Conservation (phyloP, 1,139 yeast species). For the Debaryomyces psychrophilus region DNA sequence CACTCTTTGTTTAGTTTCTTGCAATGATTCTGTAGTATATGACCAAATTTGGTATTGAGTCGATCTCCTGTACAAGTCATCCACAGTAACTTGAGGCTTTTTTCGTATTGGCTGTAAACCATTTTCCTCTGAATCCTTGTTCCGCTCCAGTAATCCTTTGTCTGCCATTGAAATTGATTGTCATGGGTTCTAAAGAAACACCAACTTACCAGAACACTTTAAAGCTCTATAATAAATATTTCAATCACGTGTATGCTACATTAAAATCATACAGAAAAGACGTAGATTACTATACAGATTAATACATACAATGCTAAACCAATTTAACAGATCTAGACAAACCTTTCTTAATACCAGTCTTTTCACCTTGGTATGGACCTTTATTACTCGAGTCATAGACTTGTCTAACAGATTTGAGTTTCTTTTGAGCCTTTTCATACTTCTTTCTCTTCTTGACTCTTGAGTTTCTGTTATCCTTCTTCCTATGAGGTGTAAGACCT, state of each 20-base stretch:
- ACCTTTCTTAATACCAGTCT: slow-evolving; percentile 96
- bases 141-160: neutral
- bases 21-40: slow-evolving; percentile 61
- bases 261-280: neutral
- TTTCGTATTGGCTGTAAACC: slow-evolving; percentile 9
- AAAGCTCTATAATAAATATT: neutral
- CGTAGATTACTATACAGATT: slow-evolving; percentile 2
- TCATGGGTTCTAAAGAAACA: neutral
- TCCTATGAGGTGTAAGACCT: slow-evolving; percentile 91
- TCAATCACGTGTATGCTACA: slow-evolving; percentile 1
- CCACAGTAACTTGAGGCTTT: slow-evolving; percentile 53
- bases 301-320: slow-evolving; percentile 25
- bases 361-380: slow-evolving; percentile 91
- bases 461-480: slow-evolving; percentile 91
- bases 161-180: neutral
- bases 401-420: slow-evolving; percentile 84
- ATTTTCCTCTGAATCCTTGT: slow-evolving; percentile 1
- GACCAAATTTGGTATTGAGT: slow-evolving; percentile 89
- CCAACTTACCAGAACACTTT: neutral
- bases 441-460: slow-evolving; percentile 98
- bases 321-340: slow-evolving; percentile 84
- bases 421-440: slow-evolving; percentile 94
- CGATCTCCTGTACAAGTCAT: slow-evolving; percentile 85
- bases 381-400: slow-evolving; percentile 73
- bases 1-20: slow-evolving; percentile 45